Base-by-base conservation (phyloP, 2,329 filamentous ascomycete species). In the Dryadomyces quercus-mongolicae region DNA sequence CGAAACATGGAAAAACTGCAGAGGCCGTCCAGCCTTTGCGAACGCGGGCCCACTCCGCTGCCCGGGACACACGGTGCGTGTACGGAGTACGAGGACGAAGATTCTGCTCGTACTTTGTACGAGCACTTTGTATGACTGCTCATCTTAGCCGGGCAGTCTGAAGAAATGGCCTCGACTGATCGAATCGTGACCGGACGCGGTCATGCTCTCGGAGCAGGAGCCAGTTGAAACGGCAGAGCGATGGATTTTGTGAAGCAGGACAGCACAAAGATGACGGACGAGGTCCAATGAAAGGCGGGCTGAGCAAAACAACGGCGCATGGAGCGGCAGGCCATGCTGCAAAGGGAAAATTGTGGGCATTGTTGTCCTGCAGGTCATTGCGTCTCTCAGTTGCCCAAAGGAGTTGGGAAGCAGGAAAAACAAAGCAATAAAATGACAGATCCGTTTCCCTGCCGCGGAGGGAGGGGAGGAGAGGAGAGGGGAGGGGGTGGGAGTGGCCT, bases 241-340 rank as follows among this genome's bases (percentile, higher is more conserved):
- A 40, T 22, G n/a, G 44, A 22, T 22, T 46, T 43, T 7, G 42
- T 40, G 36, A 40, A 12, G 36, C 36, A 40, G 36, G 15, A 8
- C 16, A 44, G 16, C 16, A 18, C 42, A 44, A 9, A 8, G 18
- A 22, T 25, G 20, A 16, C 20, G 34, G 15, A 34, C 51, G 50
- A 36, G 44, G 44, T 15, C 51, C 31, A 42, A 53, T 46, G 36
- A 13, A 47, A 46, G 31, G 6, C 16, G 18, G 31, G 25, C 31
- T 36, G 25, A 22, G 18, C 22, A 49, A 50, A 38, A 22, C n/a
- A 53, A 36, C 42, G 48, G 55, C 57, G 57, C 53, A 45, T 58
- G 49, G 53, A 51, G 57, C 57, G 55, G 55, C 51, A 56, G 57
- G 54, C 52, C 36, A 36, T 47, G 43, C 55, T 40, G 53, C 18